These are phyloP conservation scores for Podospora fimiseda DNA, from an alignment of 495 filamentous ascomycete genomes.

Conservation along the genomic window DNA sequence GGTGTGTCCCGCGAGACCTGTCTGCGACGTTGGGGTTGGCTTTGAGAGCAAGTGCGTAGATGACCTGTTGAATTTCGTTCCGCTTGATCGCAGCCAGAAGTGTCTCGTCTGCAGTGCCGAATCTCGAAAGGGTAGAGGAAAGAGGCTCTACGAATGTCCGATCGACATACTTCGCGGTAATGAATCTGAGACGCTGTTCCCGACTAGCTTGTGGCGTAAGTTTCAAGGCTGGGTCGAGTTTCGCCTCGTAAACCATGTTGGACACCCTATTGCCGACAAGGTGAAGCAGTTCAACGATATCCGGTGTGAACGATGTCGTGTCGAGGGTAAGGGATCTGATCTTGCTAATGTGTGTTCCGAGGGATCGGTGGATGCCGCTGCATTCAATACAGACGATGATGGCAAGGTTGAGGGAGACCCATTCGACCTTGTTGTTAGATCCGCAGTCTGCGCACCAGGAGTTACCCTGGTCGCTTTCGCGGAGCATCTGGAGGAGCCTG, in stretches of 20 bases:
- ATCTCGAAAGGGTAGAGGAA: slow-evolving; percentile 66
- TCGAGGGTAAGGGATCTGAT: slow-evolving; percentile 92
- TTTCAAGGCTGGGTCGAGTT: slow-evolving; percentile 62
- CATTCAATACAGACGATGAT: slow-evolving; percentile 98
- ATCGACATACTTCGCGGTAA: slow-evolving; percentile 91
- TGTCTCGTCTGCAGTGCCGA: slow-evolving; percentile 75
- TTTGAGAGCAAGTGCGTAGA: slow-evolving; percentile 81
- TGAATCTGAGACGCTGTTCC: slow-evolving; percentile 86
- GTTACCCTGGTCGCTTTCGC: slow-evolving; percentile 89
- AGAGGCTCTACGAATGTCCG: slow-evolving; percentile 73
- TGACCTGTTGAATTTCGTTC: slow-evolving; percentile 84
- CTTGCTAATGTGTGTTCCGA: slow-evolving; percentile 97
- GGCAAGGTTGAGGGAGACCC: slow-evolving; percentile 96
- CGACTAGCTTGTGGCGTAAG: slow-evolving; percentile 69
- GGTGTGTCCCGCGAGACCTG: slow-evolving; percentile 79
- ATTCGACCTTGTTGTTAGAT: slow-evolving; percentile 86
- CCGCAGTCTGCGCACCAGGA: slow-evolving; percentile 93
- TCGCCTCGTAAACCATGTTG: slow-evolving; percentile 96
- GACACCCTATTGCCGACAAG: slow-evolving; percentile 89
- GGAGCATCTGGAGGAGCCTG: slow-evolving; percentile 76
- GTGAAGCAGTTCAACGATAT: slow-evolving; percentile 90
- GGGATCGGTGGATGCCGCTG: slow-evolving; percentile 91
- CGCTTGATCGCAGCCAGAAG: slow-evolving; percentile 91
- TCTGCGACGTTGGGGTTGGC: slow-evolving; percentile 86
- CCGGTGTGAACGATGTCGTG: slow-evolving; percentile 88